Evolutionary conservation across 306 rosid species (phyloP).

Genomic region (Sechiopsis laciniata): DNA sequence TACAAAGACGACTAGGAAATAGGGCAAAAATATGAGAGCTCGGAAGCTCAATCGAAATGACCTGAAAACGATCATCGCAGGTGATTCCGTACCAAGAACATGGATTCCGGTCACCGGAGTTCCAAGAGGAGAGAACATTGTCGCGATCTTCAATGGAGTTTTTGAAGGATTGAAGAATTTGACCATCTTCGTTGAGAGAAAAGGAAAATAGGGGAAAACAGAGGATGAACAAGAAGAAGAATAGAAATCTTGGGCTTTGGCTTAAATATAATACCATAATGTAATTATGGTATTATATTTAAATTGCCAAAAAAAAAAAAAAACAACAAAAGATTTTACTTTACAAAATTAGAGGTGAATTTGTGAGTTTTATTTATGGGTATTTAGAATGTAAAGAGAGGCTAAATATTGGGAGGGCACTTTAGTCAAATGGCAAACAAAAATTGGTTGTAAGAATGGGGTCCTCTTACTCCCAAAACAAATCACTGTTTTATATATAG

Average conservation of each 20-base stretch:
- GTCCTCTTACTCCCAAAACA: too few species aligned
- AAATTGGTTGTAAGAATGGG: too few species aligned
- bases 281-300: too few species aligned
- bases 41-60: slow-evolving; percentile 49
- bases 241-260: neutral
- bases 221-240: slow-evolving; percentile 8
- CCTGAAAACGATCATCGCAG: slow-evolving; percentile 40
- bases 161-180: slow-evolving; percentile 45
- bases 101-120: slow-evolving; percentile 41
- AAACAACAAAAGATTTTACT: too few species aligned
- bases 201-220: neutral
- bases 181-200: slow-evolving; percentile 57
- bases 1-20: slow-evolving; percentile 54
- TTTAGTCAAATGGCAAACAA: too few species aligned
- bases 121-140: slow-evolving; percentile 59
- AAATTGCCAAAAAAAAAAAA: too few species aligned
- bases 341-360: too few species aligned
- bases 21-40: slow-evolving; percentile 48
- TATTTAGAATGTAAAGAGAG: too few species aligned
- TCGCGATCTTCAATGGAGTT: slow-evolving; percentile 43
- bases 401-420: too few species aligned
- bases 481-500: too few species aligned
- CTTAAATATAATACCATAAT: too few species aligned
- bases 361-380: too few species aligned
- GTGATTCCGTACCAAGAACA: slow-evolving; percentile 60